Conservation (phyloP, 2,329 filamentous ascomycete species). For the Colletotrichum orchidophilum region DNA sequence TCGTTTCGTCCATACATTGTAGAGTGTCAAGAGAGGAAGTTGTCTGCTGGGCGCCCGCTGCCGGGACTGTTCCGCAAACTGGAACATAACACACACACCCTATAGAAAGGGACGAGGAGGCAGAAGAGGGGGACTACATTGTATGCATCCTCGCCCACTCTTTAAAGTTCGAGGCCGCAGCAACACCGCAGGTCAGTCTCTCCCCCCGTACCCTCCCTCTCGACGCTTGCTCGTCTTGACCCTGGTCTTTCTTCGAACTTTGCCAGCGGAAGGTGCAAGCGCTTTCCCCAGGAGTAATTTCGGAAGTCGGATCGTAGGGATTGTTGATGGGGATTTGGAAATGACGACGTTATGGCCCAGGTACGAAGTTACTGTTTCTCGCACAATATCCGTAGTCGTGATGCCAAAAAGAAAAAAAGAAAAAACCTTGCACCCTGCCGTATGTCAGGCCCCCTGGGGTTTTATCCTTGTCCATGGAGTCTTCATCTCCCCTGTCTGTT, state of each 20-base stretch:
- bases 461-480: neutral
- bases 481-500: neutral
- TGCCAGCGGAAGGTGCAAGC: conserved; percentile 26
- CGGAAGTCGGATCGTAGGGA: conserved; percentile 24
- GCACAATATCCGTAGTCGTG: conserved; percentile 2
- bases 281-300: conserved; percentile 27
- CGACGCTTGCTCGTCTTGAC: neutral
- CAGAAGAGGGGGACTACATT: neutral
- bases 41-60: conserved; percentile 2
- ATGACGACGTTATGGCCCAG: conserved; percentile 20
- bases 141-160: conserved; percentile 16
- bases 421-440: conserved; percentile 8
- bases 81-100: neutral
- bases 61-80: neutral
- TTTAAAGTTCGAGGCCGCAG: conserved; percentile 31
- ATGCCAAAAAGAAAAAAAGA: neutral
- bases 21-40: conserved; percentile 3
- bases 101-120: neutral
- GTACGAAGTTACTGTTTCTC: neutral
- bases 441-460: neutral
- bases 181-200: conserved; percentile 1
- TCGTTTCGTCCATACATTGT: conserved; percentile 16
- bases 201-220: neutral
- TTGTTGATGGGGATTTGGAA: neutral
- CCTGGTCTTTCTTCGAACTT: neutral